Evolutionary conservation across 306 rosid genomes (phyloP).

Genomic region (Pyrus pyrifolia): DNA sequence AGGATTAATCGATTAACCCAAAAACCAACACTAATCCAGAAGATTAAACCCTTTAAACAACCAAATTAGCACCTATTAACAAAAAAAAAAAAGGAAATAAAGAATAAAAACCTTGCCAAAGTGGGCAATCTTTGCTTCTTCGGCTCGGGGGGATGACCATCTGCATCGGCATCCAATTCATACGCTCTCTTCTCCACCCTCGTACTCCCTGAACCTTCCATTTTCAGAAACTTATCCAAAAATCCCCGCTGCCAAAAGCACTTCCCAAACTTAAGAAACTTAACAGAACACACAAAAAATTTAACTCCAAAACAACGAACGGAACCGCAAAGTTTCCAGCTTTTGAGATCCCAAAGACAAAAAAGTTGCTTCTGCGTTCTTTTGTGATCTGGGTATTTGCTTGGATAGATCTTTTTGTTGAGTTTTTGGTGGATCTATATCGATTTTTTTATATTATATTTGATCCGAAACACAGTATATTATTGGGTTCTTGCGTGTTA

Average conservation of each 20-base stretch:
- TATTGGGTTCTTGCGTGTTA: background rate
- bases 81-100: background rate
- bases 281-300: constrained; percentile 18
- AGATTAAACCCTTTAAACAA: background rate
- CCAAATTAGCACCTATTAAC: background rate
- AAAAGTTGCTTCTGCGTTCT: background rate
- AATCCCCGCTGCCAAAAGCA: constrained; percentile 15
- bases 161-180: constrained; percentile 27
- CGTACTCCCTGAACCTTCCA: constrained; percentile 56
- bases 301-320: background rate
- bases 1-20: background rate
- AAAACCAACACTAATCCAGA: background rate
- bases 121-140: constrained; percentile 62
- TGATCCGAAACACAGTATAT: constrained; percentile 6
- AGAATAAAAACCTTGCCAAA: constrained; percentile 59
- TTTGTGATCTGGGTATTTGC: background rate
- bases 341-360: background rate
- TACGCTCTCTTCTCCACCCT: constrained; percentile 58
- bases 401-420: background rate
- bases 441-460: background rate
- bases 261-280: constrained; percentile 39
- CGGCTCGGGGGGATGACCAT: constrained; percentile 30
- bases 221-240: constrained; percentile 43
- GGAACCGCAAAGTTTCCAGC: background rate
- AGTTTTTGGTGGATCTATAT: constrained; percentile 2